Evolutionary conservation across 1,284 basidiomycete species (phyloP).

Genomic region (Peniophora sp.): DNA sequence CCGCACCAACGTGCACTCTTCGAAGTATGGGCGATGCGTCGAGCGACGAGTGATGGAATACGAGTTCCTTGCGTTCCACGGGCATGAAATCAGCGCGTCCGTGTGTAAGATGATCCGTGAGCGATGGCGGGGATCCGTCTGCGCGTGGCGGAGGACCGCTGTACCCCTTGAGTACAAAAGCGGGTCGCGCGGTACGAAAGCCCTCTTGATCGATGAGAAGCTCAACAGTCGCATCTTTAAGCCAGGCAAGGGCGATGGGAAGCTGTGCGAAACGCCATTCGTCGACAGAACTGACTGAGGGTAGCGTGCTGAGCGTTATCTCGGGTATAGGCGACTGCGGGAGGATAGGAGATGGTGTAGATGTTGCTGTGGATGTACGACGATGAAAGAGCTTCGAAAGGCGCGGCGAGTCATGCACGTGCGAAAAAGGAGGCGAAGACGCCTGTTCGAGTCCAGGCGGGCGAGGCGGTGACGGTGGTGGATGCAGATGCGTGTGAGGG

Average conservation of each 20-base stretch:
- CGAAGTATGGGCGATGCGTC: constrained; percentile 63
- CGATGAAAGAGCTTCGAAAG: too few relatives aligned
- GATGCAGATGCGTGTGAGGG: too few relatives aligned
- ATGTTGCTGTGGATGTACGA: not conserved
- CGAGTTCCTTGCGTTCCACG: constrained; percentile 42
- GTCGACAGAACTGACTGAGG: constrained; percentile 1
- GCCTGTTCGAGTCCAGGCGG: too few relatives aligned
- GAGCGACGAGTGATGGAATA: constrained; percentile 65
- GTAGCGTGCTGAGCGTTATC: not conserved
- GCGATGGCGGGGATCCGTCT: constrained; percentile 22
- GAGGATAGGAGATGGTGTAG: not conserved
- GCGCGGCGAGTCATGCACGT: too few relatives aligned
- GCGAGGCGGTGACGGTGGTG: too few relatives aligned
- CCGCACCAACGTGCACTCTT: constrained; percentile 53
- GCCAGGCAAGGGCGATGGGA: constrained; percentile 39
- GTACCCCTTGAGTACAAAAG: constrained; percentile 51
- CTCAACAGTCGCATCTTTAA: constrained; percentile 46
- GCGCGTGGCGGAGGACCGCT: constrained; percentile 15
- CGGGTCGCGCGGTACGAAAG: constrained; percentile 51
- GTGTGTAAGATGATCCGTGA: constrained; percentile 19
- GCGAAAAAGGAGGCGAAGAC: too few relatives aligned
- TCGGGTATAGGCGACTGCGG: not conserved
- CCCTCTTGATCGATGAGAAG: constrained; percentile 77
- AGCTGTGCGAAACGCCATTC: constrained; percentile 16
- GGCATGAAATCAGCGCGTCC: constrained; percentile 60